Evolutionary conservation across 139 green algal species (phyloP).

Genomic region (Chlorella sp.): DNA sequence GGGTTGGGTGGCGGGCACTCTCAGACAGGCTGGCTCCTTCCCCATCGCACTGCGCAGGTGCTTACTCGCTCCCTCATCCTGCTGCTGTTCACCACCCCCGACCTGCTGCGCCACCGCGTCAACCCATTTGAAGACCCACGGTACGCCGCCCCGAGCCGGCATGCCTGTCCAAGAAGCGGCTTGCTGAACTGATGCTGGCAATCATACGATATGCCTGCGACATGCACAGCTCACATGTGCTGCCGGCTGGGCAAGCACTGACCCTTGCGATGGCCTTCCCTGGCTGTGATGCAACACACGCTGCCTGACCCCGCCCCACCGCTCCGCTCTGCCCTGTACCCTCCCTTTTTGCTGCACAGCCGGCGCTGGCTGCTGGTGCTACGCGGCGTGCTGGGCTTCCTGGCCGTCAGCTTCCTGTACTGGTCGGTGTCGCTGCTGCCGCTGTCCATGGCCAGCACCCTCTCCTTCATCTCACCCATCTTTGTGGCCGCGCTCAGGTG

Average conservation of each 20-base stretch:
- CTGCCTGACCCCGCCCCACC: neutral
- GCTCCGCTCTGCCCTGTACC: too few relatives aligned
- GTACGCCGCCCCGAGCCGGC: too few relatives aligned
- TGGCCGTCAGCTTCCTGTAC: slow-evolving; percentile 28
- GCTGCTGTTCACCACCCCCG: slow-evolving; percentile 36
- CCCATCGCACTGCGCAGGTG: slow-evolving; percentile 8
- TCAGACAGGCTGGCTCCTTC: too few relatives aligned
- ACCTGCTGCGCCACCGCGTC: slow-evolving; percentile 24
- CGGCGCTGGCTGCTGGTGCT: slow-evolving; percentile 42
- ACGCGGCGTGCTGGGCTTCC: slow-evolving; percentile 41
- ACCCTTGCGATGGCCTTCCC: too few relatives aligned
- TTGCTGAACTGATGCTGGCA: too few relatives aligned
- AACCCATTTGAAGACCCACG: slow-evolving; percentile 32
- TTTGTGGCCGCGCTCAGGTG: slow-evolving; percentile 41
- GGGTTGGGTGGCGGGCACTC: too few relatives aligned
- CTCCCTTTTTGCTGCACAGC: neutral
- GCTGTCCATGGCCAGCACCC: slow-evolving; percentile 49
- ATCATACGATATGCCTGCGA: too few relatives aligned
- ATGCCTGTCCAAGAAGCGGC: too few relatives aligned
- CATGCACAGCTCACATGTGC: too few relatives aligned
- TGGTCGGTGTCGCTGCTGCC: slow-evolving; percentile 45
- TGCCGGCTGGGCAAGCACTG: too few relatives aligned
- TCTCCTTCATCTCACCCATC: slow-evolving; percentile 55
- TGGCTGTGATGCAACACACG: neutral
- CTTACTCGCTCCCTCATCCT: slow-evolving; percentile 37